Evolutionary conservation across 2,329 filamentous ascomycete species (phyloP), one percentile per base, ranked within the genome.

Genomic region (Dothidotthia symphoricarpi): DNA sequence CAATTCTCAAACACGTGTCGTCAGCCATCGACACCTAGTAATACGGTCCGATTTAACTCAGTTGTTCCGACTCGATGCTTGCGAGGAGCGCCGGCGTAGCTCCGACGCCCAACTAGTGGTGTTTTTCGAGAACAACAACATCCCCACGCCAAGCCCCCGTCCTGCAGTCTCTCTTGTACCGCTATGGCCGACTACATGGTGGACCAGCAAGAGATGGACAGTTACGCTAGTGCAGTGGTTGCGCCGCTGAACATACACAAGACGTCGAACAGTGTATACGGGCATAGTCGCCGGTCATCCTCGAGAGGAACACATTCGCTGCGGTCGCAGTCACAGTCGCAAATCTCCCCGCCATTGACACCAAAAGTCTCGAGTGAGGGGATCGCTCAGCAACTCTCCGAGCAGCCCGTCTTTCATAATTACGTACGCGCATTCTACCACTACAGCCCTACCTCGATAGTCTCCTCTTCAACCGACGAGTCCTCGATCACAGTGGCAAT

Each of bases 391-490:
- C 69, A 45, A 63, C 66, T 55, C 56, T 69, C 49, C 34, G 68
- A 75, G 6, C 75, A 80, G 48, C 79, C 85, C 2, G 75, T 89
- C 41, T 95, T 96, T 63, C 86, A 94, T 75, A 95, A 93, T 73
- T 98, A 95, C 62, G 75, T 98, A 30, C 85, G 93, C 50, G 93
- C 93, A 33, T 91, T 95, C 62, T 95, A 95, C 66, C 86, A 88
- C 16, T 98, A 96, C 65, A 83, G 90, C 41, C 89, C 91, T 1
- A 82, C 77, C 42, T 82, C 83, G 55, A 78, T 85, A 28, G 80
- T 88, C 43, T 81, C 81, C n/a, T 86, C 90, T 41, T 85, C 86
- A 9, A 93, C 88, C 8, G 86, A 71, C 28, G 70, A 71, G 28
- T 68, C 69, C 5, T 70, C 73, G 15, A 70, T 97, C 38, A 97